Base-by-base conservation (phyloP, 371 early-diverging fungal genomes). In the Apophysomyces variabilis region DNA sequence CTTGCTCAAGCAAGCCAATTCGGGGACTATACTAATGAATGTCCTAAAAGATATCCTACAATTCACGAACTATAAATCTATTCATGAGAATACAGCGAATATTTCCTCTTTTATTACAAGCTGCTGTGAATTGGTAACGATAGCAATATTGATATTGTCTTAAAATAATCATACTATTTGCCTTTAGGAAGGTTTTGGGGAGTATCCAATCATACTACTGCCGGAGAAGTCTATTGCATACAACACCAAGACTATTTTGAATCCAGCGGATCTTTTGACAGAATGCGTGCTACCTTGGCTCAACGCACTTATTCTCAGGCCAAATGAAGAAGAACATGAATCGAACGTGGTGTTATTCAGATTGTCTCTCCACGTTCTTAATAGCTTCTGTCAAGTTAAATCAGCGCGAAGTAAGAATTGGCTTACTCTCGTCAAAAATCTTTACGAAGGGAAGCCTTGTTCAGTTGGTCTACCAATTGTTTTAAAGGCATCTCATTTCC, bases 21-120 rank as follows among this genome's bases (percentile, higher is more conserved):
- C 35, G 26, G 26, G 64, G 16, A 16, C 68, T 1, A 35, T 67
- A 7, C 43, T 64, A 1, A 35, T 67, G 37, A 32, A 47, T 13
- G 64, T 54, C 0, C 36, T 67, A 5, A 64, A 47, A 35, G 68
- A 67, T 11, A 58, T 38, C 5, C 21, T 50, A 11, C 35, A 36
- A 18, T 7, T 12, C 16, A 47, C 16, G 11, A 50, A 50, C 5
- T 16, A 4, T 4, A 26, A 21, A 8, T 26, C 21, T 50, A 50
- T 50, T 21, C 18, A 50, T 21, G 16, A 9, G 1, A 50, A 50
- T 21, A 21, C 21, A 26, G 54, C 9, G 9, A 50, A 50, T 50
- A 50, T 50, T 5, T 7, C 54, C 4, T 21, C 21, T 7, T 50
- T 50, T 21, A 6, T 50, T 18, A 50, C 54, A 18, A 21, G 21